phyloP scores from a whole-genome alignment of 192 early-diverging fungal species.

The Rhizophlyctis rosea region DNA sequence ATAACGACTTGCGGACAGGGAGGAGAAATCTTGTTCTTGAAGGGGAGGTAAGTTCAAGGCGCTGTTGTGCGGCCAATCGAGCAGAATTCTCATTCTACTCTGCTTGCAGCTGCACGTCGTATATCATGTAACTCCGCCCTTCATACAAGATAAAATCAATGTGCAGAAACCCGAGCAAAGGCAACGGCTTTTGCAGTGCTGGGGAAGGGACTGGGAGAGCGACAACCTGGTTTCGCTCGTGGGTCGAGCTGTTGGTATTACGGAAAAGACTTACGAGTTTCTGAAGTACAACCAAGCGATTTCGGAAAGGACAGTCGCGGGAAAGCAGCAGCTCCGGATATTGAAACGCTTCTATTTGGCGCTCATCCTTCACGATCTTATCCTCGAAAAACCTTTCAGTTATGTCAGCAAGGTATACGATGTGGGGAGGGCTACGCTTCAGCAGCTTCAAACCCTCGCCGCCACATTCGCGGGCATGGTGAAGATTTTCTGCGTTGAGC shows the following conservation, averaged over 20 bases:
- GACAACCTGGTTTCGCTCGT: too few relatives aligned
- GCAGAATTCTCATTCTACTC: constrained; percentile 11
- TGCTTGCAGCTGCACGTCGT: constrained; percentile 22
- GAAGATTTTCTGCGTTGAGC: constrained; percentile 41
- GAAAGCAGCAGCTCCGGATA: constrained; percentile 2
- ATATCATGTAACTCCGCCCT: constrained; percentile 18
- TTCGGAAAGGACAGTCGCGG: not conserved
- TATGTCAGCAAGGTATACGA: constrained; percentile 30
- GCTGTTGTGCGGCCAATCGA: constrained; percentile 34
- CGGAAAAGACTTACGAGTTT: too few relatives aligned
- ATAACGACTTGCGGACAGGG: constrained; percentile 27
- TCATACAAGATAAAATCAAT: constrained; percentile 12
- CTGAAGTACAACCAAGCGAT: not conserved
- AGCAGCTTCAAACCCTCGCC: constrained; percentile 25
- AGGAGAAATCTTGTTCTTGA: constrained; percentile 28
- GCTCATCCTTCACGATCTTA: constrained; percentile 35
- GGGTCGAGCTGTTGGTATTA: too few relatives aligned
- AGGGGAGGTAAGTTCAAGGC: constrained; percentile 44
- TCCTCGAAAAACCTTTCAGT: constrained; percentile 34
- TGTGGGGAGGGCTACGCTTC: constrained; percentile 31
- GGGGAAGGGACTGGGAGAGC: not conserved
- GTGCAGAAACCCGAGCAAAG: constrained; percentile 3
- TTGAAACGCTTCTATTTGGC: constrained; percentile 33
- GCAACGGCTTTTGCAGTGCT: not conserved
- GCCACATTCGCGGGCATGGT: constrained; percentile 49